phyloP scores from a whole-genome alignment of 2,329 filamentous ascomycete genomes.

The Chalara sp. region DNA sequence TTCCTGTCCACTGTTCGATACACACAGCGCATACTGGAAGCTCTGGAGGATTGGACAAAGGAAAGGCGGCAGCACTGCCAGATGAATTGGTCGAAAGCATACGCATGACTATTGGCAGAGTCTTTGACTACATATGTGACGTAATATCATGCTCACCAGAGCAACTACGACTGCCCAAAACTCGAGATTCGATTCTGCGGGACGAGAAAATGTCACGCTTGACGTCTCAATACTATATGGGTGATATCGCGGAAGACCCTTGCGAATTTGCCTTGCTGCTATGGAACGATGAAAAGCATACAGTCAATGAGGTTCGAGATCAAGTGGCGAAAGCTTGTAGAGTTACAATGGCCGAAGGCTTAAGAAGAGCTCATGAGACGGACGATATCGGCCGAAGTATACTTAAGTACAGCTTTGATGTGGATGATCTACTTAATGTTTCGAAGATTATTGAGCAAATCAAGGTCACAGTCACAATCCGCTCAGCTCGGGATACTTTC shows the following conservation, averaged over 20 bases:
- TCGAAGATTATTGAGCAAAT: constrained; percentile 89
- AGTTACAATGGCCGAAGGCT: constrained; percentile 61
- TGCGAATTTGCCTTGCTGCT: constrained; percentile 79
- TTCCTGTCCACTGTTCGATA: constrained; percentile 86
- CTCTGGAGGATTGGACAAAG: constrained; percentile 49
- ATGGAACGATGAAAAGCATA: constrained; percentile 99
- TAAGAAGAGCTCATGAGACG: constrained; percentile 75
- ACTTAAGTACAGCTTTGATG: constrained; percentile 66
- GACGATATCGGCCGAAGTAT: constrained; percentile 84
- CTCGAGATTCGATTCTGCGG: constrained; percentile 68
- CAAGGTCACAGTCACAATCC: constrained; percentile 90
- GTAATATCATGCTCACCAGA: constrained; percentile 97
- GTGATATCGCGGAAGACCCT: constrained; percentile 53
- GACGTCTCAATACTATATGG: constrained; percentile 66
- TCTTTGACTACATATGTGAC: constrained; percentile 93
- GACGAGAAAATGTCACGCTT: constrained; percentile 80
- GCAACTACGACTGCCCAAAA: constrained; percentile 81
- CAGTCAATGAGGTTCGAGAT: constrained; percentile 80
- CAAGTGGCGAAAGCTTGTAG: constrained; percentile 87
- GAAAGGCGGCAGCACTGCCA: constrained; percentile 56
- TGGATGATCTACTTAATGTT: constrained; percentile 67
- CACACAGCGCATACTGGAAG: constrained; percentile 59
- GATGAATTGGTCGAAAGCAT: constrained; percentile 71
- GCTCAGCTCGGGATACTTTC: constrained; percentile 90
- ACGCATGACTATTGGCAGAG: constrained; percentile 76